Base-by-base conservation (phyloP, 306 rosid species). In the Morella rubra region DNA sequence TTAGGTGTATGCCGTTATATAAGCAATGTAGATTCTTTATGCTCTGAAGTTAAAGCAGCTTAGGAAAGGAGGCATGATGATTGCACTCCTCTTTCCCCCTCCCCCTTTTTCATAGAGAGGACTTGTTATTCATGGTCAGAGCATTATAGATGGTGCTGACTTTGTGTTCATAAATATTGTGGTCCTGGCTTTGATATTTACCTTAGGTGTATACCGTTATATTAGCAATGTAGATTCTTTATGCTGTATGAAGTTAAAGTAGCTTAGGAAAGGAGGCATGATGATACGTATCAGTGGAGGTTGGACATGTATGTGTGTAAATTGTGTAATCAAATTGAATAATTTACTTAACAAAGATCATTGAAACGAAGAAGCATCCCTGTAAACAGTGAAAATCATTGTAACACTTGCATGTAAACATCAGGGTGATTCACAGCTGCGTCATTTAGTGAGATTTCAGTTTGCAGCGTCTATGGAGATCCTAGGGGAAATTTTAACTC, bases 171-270 rank as follows among this genome's bases (percentile, higher is more conserved):
- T 7, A 47, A 47, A 47, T 6, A 45, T 0, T 7, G 1, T 8
- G 49, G 69, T 61, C n/a, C 68, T 62, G 14, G 69, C 22, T 37
- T 61, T 64, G 69, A 22, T 60, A 60, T 60, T 60, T 22, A 22
- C 12, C 15, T 42, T 27, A n/a, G n/a, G 8, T 32, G 5, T 62
- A 14, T 8, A 62, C 69, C 10, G 4, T 64, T 16, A 64, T 20
- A 62, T 37, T 4, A 19, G 47, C 10, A 60, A 62, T 37, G 4
- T 3, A 14, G 69, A 64, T 64, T 64, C 45, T 4, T 27, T 40
- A 64, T 7, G 44, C 69, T 37, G 12, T 16, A 7, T 64, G 45
- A 8, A 64, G 69, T 64, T 64, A 40, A 64, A 37, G 20, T 64
- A 8, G 69, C 70, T 15, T 24, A 5, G 5, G 22, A 41, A 11